A percentile compares a stretch with the other conserved stretches of the same genome.
phyloP scores from a whole-genome alignment of 495 filamentous ascomycete species.

The Xylaria acuta region DNA sequence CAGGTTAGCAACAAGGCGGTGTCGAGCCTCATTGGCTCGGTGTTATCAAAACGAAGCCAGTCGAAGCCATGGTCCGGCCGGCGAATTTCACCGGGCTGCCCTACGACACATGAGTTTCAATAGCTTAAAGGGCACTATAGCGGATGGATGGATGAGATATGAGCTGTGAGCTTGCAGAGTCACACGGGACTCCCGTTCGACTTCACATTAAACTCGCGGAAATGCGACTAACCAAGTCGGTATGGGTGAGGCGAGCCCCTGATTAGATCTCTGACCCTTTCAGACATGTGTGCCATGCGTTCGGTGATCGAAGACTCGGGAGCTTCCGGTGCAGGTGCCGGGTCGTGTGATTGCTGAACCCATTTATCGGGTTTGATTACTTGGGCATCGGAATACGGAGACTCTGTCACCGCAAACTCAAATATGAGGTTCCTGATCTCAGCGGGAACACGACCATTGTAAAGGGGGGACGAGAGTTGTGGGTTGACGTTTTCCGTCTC shows the following conservation, averaged over 20 bases:
- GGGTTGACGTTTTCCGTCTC: constrained; percentile 18
- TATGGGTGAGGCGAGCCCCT: not conserved
- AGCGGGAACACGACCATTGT: constrained; percentile 29
- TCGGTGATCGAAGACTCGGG: not conserved
- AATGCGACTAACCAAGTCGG: not conserved
- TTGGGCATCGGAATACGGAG: not conserved
- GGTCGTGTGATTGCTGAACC: constrained; percentile 6
- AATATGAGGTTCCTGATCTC: constrained; percentile 35
- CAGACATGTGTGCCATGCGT: not conserved
- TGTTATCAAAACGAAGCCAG: constrained; percentile 30
- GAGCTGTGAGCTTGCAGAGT: not conserved
- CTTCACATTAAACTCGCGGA: not conserved
- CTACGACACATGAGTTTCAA: not conserved
- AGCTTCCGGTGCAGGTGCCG: constrained; percentile 1
- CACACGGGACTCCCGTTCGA: not conserved
- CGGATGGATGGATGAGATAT: not conserved
- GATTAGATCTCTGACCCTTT: not conserved
- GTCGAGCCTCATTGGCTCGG: constrained; percentile 20
- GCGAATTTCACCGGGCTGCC: not conserved
- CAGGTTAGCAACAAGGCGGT: constrained; percentile 32
- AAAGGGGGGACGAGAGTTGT: constrained; percentile 25
- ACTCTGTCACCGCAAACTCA: constrained; percentile 29
- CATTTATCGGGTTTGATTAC: not conserved
- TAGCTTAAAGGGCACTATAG: not conserved
- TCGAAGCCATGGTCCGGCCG: constrained; percentile 9